Base-by-base conservation (phyloP, 345 rosid genomes). In the Populus pruinosa region DNA sequence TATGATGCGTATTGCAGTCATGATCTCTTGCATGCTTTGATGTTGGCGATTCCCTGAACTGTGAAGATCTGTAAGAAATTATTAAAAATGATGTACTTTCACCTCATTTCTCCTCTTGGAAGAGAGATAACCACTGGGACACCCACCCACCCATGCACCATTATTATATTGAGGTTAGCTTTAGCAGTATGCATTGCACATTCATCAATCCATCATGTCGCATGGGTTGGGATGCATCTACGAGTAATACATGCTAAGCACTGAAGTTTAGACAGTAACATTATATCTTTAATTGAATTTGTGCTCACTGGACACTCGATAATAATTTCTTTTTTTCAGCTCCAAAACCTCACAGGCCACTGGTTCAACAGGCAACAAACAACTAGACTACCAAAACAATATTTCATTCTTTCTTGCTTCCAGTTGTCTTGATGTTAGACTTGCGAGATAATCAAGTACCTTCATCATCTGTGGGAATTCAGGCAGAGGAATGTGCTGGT, bases 281-380 rank as follows among this genome's bases (percentile, higher is more conserved):
- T 39, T 14, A n/a, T 35, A 8, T 50, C 18, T 76, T 36, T 16
- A 13, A 7, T 71, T 23, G 12, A 23, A n/a, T n/a, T 36, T 41
- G 23, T 49, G 31, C 39, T 39, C 4, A 31, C 17, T 8, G 50
- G 17, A 14, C 33, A 6, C 5, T 43, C 33, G 20, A 0, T 63
- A 27, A 38, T 47, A 44, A 44, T 35, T 12, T 47, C 10, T 18
- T 6, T 67, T 49, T 16, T 43, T 61, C 70, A 79, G 70, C 82
- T 73, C 78, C 74, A 33, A 74, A 74, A 53, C 78, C 43, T 59
- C 78, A 69, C 71, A 68, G 82, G 47, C 65, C 74, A 65, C 43
- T 72, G 67, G 27, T 23, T 36, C 72, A 72, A 13, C 76, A 78
- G 76, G 31, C 70, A 23, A 36, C 71, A 53, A 20, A 65, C 17